Base-by-base conservation (phyloP, 805 yeast genomes). In the Candida germanica region DNA sequence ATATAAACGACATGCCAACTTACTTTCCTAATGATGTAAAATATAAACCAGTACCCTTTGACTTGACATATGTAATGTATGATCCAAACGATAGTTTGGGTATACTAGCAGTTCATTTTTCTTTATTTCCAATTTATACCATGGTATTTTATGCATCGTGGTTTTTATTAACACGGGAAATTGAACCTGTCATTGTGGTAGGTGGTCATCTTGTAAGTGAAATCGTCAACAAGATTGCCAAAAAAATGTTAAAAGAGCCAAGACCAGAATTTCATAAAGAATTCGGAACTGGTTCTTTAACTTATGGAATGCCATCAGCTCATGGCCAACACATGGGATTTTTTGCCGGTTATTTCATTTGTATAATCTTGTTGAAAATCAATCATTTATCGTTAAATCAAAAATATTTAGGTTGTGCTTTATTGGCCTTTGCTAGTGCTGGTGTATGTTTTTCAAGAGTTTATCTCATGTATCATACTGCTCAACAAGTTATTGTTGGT, bases 291-390 rank as follows among this genome's bases (percentile, higher is more conserved):
- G 77, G 48, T 17, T 70, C 64, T 17, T 54, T 54, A 29, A 80
- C 83, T 1, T 88, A 82, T 56, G 98, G 98, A 0, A 91, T 91
- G 97, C 98, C 98, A 0, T 80, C 89, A 35, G 96, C 98, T 1
- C 98, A 91, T 59, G 79, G 96, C 0, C 98, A 91, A 61, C 93
- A 89, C 58, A 84, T 91, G 88, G 94, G 95, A 2, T 93, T 79
- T 54, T 79, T 83, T 44, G 72, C 77, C n/a, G 64, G 73, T 6
- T 84, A 80, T 53, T 63, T 71, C 42, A 48, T 69, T 2, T 66
- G 83, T 39, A 72, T 39, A 37, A 59, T 57, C 46, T 56, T 44
- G 61, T 71, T 52, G 62, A 77, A 77, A 57, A 62, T 43, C 53
- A 59, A 29, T 10, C 52, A 48, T 26, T 46, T 75, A 31, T 39